These are phyloP conservation scores for Ramaria sp. DNA, from an alignment of 768 basidiomycete species.

Conservation along the genomic window DNA sequence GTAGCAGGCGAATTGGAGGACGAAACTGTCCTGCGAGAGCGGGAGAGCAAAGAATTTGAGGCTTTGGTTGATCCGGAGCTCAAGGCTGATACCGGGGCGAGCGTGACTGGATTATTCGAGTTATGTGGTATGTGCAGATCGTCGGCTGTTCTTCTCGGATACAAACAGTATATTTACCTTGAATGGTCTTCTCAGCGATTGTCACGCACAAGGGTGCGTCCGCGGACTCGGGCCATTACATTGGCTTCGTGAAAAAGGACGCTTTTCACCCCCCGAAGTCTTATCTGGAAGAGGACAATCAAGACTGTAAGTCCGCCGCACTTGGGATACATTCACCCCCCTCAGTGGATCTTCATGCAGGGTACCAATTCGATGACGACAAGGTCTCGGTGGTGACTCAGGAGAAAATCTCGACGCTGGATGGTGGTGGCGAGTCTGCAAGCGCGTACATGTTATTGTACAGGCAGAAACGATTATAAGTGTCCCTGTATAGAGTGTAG, in stretches of 20 bases:
- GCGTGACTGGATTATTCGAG: slow-evolving; percentile 78
- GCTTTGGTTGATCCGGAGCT: slow-evolving; percentile 52
- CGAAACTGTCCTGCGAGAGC: slow-evolving; percentile 50
- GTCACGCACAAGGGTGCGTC: slow-evolving; percentile 95
- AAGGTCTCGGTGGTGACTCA: slow-evolving; percentile 79
- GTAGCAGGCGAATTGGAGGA: slow-evolving; percentile 45
- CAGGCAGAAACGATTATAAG: slow-evolving; percentile 39
- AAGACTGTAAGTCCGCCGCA: slow-evolving; percentile 44
- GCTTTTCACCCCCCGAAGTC: slow-evolving; percentile 38
- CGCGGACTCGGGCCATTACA: slow-evolving; percentile 94
- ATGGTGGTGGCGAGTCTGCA: slow-evolving; percentile 89
- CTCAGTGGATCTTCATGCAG: neutral
- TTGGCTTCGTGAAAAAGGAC: slow-evolving; percentile 79
- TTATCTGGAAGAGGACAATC: slow-evolving; percentile 30
- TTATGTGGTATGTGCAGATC: slow-evolving; percentile 60
- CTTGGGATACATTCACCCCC: slow-evolving; percentile 31
- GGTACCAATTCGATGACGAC: slow-evolving; percentile 97
- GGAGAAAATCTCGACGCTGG: slow-evolving; percentile 76
- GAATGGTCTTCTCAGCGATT: slow-evolving; percentile 44
- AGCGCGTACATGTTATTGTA: slow-evolving; percentile 86
- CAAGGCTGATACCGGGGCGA: slow-evolving; percentile 61
- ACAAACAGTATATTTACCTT: neutral
- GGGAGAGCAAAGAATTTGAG: slow-evolving; percentile 57
- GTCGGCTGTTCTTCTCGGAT: neutral
- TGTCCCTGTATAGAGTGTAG: neutral